A percentile compares a stretch with the other conserved stretches of the same genome.
These are phyloP conservation scores for Exophiala sp. DNA, from an alignment of 2,329 filamentous ascomycete genomes.

Conservation along the genomic window DNA sequence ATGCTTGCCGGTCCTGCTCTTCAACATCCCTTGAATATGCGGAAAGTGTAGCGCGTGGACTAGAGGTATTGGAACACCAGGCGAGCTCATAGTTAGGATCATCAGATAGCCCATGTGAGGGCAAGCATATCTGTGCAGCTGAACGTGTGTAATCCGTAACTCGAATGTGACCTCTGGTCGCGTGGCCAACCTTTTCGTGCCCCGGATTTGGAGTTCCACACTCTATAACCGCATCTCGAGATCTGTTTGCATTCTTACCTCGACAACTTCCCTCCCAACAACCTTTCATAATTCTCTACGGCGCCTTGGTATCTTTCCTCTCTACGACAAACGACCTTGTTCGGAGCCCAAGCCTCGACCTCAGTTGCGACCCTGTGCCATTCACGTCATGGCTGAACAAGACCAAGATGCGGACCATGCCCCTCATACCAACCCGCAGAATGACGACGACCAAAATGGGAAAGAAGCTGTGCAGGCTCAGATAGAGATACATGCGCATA, in stretches of 20 bases:
- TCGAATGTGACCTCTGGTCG: constrained; percentile 1
- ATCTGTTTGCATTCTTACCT: too few relatives aligned
- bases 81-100: not conserved
- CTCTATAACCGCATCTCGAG: too few relatives aligned
- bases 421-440: constrained; percentile 1
- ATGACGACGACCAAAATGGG: not conserved
- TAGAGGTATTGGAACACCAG: too few relatives aligned
- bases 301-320: not conserved
- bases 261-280: too few relatives aligned
- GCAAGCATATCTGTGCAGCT: not conserved
- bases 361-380: too few relatives aligned
- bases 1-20: too few relatives aligned
- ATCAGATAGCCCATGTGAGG: not conserved
- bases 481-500: constrained; percentile 11
- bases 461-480: not conserved
- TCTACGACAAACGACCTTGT: not conserved
- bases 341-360: too few relatives aligned
- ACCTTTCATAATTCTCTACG: not conserved
- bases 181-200: constrained; percentile 4
- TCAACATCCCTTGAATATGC: too few relatives aligned
- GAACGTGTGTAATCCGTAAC: not conserved
- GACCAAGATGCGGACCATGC: constrained; percentile 7
- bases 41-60: too few relatives aligned
- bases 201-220: too few relatives aligned
- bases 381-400: constrained; percentile 11